phyloP scores from a whole-genome alignment of 2,329 filamentous ascomycete genomes.

The Penicillium sumatraense region DNA sequence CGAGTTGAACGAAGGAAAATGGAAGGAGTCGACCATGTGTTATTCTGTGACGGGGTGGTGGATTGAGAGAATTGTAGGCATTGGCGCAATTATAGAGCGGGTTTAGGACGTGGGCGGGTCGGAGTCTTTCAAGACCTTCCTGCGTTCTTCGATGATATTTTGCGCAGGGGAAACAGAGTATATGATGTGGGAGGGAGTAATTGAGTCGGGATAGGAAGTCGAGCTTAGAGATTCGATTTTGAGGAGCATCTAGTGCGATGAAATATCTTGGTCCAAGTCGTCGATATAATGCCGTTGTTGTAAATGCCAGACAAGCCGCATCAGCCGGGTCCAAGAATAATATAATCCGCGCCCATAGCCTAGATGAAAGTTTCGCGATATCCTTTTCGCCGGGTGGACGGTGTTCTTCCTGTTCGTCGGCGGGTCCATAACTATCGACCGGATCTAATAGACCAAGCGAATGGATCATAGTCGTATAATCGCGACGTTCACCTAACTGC shows the following conservation, averaged over 20 bases:
- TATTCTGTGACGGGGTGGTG: constrained; percentile 57
- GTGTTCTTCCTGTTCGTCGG: constrained; percentile 21
- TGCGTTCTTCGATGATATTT: constrained; percentile 60
- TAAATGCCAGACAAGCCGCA: constrained; percentile 54
- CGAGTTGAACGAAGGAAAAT: constrained; percentile 64
- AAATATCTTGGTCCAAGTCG: constrained; percentile 50
- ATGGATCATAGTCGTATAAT: constrained; percentile 44
- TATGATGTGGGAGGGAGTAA: constrained; percentile 56
- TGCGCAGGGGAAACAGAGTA: constrained; percentile 64
- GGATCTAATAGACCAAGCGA: constrained; percentile 37
- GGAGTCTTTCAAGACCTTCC: constrained; percentile 58
- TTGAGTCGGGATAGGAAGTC: constrained; percentile 60
- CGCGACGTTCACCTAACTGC: constrained; percentile 41
- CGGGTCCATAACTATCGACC: constrained; percentile 27
- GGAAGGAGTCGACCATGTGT: constrained; percentile 60
- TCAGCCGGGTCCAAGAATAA: constrained; percentile 51
- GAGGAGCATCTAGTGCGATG: constrained; percentile 43
- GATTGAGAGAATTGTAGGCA: constrained; percentile 51
- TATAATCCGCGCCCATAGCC: constrained; percentile 53
- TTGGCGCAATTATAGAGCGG: constrained; percentile 63
- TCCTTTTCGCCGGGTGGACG: constrained; percentile 45
- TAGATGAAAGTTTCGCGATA: constrained; percentile 50
- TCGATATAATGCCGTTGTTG: constrained; percentile 52
- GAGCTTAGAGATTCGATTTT: constrained; percentile 52
- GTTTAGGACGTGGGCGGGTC: constrained; percentile 58